Evolutionary conservation across 768 basidiomycete genomes (phyloP).

Genomic region (Ramaria sp.): DNA sequence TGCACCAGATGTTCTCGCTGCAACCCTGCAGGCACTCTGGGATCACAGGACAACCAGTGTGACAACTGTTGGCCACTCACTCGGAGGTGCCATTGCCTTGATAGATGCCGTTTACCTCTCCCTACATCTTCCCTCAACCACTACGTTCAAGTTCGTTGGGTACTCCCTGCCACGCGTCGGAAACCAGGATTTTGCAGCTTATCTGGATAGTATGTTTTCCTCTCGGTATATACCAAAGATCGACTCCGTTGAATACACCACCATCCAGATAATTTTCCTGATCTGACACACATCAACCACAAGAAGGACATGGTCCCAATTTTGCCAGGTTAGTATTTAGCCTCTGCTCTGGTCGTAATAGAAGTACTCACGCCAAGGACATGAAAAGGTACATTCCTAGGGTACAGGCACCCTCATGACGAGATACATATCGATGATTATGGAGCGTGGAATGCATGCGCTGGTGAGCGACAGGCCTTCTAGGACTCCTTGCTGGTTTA

Average conservation of each 20-base stretch:
- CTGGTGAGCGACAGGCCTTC: constrained; percentile 24
- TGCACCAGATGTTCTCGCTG: constrained; percentile 27
- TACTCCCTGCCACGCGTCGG: constrained; percentile 43
- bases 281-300: constrained; percentile 48
- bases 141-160: constrained; percentile 30
- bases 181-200: constrained; percentile 36
- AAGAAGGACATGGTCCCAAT: constrained; percentile 15
- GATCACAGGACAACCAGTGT: constrained; percentile 24
- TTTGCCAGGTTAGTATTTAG: constrained; percentile 13
- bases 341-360: background rate
- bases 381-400: constrained; percentile 10
- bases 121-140: constrained; percentile 32
- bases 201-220: constrained; percentile 26
- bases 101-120: constrained; percentile 43
- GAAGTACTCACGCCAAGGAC: background rate
- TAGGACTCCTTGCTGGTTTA: constrained; percentile 12
- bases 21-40: constrained; percentile 27
- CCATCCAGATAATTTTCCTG: constrained; percentile 24
- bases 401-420: constrained; percentile 22
- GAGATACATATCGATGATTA: constrained; percentile 26
- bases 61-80: constrained; percentile 38
- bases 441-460: constrained; percentile 41
- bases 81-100: constrained; percentile 43
- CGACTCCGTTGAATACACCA: background rate
- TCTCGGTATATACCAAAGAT: background rate